Evolutionary conservation across 176 grass and related monocot species (phyloP).

Genomic region (Avena sativa): DNA sequence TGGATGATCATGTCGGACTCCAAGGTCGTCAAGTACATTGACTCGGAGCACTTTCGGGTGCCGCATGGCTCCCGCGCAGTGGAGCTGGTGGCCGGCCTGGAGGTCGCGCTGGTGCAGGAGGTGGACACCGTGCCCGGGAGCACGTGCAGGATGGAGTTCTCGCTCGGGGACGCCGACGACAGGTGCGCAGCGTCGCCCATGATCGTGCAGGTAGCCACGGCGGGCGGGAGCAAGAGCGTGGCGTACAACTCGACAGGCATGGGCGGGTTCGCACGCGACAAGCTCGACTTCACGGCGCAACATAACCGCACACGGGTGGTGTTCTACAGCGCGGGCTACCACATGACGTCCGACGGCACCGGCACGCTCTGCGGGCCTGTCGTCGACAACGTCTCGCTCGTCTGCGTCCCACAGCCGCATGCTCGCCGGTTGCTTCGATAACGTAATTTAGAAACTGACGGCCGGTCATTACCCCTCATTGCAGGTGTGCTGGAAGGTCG

Average conservation of each 20-base stretch:
- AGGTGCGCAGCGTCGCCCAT: conserved; percentile 36
- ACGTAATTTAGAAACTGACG: not conserved
- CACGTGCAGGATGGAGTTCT: conserved; percentile 46
- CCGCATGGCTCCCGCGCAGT: conserved; percentile 52
- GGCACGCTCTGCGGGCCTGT: conserved; percentile 56
- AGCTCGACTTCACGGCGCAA: conserved; percentile 40
- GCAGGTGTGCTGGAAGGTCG: too few species aligned
- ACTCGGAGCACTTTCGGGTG: conserved; percentile 46
- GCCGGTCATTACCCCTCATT: too few species aligned
- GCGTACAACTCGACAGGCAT: conserved; percentile 37
- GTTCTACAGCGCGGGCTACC: conserved; percentile 45
- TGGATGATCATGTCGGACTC: conserved; percentile 69
- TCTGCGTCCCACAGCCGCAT: not conserved
- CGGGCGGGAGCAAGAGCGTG: not conserved
- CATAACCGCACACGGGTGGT: conserved; percentile 30
- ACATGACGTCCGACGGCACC: conserved; percentile 38
- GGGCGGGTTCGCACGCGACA: conserved; percentile 43
- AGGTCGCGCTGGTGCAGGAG: conserved; percentile 52
- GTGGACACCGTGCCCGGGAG: conserved; percentile 30
- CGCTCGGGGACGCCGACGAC: conserved; percentile 43
- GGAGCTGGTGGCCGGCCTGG: conserved; percentile 52
- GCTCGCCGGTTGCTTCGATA: conserved; percentile 22
- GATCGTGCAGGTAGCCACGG: conserved; percentile 45
- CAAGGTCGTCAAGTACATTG: conserved; percentile 56
- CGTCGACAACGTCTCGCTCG: conserved; percentile 41